These are phyloP conservation scores for Globisporangium alternatum DNA, from an alignment of 352 stramenopile genomes.

Conservation along the genomic window DNA sequence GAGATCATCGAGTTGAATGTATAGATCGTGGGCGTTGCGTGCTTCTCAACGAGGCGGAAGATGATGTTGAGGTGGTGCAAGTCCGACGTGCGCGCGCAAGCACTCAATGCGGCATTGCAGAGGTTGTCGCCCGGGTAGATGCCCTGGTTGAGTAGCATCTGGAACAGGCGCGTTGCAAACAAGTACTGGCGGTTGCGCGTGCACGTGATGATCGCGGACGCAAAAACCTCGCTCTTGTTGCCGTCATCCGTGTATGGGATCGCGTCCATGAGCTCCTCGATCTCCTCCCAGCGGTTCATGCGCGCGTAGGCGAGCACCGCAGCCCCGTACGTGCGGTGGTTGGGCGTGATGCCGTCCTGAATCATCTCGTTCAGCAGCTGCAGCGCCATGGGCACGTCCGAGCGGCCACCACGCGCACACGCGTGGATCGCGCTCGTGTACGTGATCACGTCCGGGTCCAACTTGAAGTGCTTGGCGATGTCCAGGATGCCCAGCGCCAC, in stretches of 20 bases:
- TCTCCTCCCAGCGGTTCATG: constrained; percentile 66
- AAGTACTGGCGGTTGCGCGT: constrained; percentile 65
- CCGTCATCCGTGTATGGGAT: constrained; percentile 55
- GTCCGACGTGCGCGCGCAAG: constrained; percentile 61
- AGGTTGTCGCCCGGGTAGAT: constrained; percentile 71
- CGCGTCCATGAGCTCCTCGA: constrained; percentile 53
- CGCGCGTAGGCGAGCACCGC: constrained; percentile 66
- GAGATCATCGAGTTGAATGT: constrained; percentile 85
- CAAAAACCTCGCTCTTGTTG: constrained; percentile 65
- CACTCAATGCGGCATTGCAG: constrained; percentile 65
- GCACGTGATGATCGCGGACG: constrained; percentile 74
- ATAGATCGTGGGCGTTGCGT: constrained; percentile 62
- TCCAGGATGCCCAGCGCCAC: constrained; percentile 71
- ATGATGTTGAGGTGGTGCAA: constrained; percentile 56
- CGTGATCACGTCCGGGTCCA: constrained; percentile 63
- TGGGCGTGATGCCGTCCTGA: constrained; percentile 44
- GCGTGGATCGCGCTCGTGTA: constrained; percentile 83
- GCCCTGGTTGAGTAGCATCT: constrained; percentile 60
- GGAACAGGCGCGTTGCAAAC: constrained; percentile 57
- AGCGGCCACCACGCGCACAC: constrained; percentile 52
- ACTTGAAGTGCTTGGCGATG: constrained; percentile 64
- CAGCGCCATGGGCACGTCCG: constrained; percentile 51
- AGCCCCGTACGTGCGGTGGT: constrained; percentile 74
- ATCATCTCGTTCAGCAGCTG: constrained; percentile 82
- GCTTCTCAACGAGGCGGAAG: constrained; percentile 54